Evolutionary conservation across 345 rosid species (phyloP), one percentile per base, ranked within the genome.

Genomic region (Aquilaria yunnanensis): DNA sequence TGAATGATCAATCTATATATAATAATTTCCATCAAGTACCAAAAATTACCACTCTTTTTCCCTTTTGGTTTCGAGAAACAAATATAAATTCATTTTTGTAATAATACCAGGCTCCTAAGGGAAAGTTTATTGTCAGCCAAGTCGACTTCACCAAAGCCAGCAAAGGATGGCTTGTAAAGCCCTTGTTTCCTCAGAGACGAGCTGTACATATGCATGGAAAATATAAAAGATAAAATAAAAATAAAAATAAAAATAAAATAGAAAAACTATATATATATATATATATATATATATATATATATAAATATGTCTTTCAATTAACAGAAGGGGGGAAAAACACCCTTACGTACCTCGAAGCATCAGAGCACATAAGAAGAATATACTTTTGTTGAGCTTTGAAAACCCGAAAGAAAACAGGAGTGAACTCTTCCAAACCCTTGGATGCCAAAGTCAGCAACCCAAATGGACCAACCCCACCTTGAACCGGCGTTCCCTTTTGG

Each of bases 351-450:
- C 81, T 79, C 62, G 74, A 74, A 3, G 92, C 94, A 60, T 92
- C 96, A 14, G 96, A 83, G 72, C 95, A 86, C 63, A 90, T 69
- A 43, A 82, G 83, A 57, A 82, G 85, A 14, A 56, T 62, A 64
- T 81, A 78, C 48, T 80, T 81, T 2, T 43, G 14, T 37, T 37
- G 43, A 3, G 67, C 71, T 72, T 76, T 88, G 70, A 81, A 92
- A 14, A 86, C 70, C 61, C 90, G 85, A 50, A 92, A 92, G 81
- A 80, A 88, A 33, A 92, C 87, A 1, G 95, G 96, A 56, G 95
- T 86, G 66, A 57, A 83, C 57, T 92, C 94, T 64, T 83, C 87
- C 1, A 84, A 72, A 34, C 75, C 66, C 51, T 67, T 57, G 0
- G 92, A 80, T 0, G 92, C 98, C 46, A 92, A 68, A 5, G 90